Base-by-base conservation (phyloP, 2,329 filamentous ascomycete genomes). In the Talaromyces sp. region DNA sequence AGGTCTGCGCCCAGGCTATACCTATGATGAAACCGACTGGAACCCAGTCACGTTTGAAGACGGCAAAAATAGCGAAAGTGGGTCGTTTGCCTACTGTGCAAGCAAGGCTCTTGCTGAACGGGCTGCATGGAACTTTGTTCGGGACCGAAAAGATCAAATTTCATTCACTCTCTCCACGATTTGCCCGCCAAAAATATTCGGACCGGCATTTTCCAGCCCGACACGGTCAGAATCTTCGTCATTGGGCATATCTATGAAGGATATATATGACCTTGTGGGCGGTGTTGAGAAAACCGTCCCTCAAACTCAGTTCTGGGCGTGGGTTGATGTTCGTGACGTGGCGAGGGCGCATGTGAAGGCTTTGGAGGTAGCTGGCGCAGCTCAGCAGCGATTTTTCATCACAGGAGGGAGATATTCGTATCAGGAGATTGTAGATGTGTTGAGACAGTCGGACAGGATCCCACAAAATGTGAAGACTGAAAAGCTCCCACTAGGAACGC, bases 171-270 rank as follows among this genome's bases (percentile, higher is more conserved):
- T 89, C 4, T 74, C 80, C 4, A 57, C 55, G 6, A 82, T 89
- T 66, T 83, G 83, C 68, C 82, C 83, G 31, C 85, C 86, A 0
- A 79, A 83, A 63, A 83, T 86, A 0, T 83, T 87, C n/a, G 87
- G 87, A 0, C 86, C 87, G n/a, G 44, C 0, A 73, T 87, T 12
- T 79, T 83, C 33, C 82, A 88, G 65, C 83, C 84, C 63, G 79
- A 90, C 0, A 79, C 83, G 57, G 80, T 76, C 18, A 77, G 89
- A 0, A 81, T 83, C n/a, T 77, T 75, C 1, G 76, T 91, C 57
- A 91, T 27, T 50, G 44, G 44, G 91, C 75, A 89, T 87, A 1
- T 89, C 87, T 27, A 91, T 90, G 72, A 80, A 87, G 65, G 82
- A 86, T 31, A 83, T 90, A 62, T 78, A 84, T 6, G 82, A 86